Evolutionary conservation across 1,284 basidiomycete genomes (phyloP).

Genomic region (Ustilago curta): DNA sequence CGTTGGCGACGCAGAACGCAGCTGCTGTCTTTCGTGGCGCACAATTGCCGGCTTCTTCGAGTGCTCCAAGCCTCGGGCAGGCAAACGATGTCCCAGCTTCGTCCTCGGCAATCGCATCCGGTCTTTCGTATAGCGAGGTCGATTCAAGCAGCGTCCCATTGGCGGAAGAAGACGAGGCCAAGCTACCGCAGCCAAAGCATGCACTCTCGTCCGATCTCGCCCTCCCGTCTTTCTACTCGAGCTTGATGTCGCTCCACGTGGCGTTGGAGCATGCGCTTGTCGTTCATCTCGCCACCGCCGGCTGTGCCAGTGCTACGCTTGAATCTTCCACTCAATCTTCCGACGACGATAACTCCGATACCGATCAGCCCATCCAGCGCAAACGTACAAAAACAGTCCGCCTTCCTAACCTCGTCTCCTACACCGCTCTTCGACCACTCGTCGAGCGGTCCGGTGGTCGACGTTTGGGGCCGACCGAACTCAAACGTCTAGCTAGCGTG

Average conservation of each 20-base stretch:
- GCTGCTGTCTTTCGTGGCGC: constrained; percentile 43
- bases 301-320: constrained; percentile 46
- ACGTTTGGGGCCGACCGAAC: constrained; percentile 46
- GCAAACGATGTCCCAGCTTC: constrained; percentile 1
- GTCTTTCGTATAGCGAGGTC: constrained; percentile 17
- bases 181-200: constrained; percentile 25
- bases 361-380: constrained; percentile 7
- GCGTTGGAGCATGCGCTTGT: constrained; percentile 64
- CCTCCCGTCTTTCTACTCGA: constrained; percentile 51
- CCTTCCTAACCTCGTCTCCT: constrained; percentile 61
- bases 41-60: constrained; percentile 15
- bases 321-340: constrained; percentile 25
- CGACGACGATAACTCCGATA: constrained; percentile 15
- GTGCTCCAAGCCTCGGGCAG: constrained; percentile 10
- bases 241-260: constrained; percentile 52
- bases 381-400: constrained; percentile 39
- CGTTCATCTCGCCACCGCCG: constrained; percentile 63
- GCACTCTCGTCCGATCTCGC: constrained; percentile 40
- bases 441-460: constrained; percentile 62
- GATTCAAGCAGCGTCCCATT: not conserved
- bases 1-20: constrained; percentile 41
- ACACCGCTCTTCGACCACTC: constrained; percentile 54
- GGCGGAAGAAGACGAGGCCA: not conserved
- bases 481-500: constrained; percentile 54
- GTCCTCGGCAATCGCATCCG: not conserved